phyloP scores from a whole-genome alignment of 495 filamentous ascomycete species.

The Chaetomium fimeti region DNA sequence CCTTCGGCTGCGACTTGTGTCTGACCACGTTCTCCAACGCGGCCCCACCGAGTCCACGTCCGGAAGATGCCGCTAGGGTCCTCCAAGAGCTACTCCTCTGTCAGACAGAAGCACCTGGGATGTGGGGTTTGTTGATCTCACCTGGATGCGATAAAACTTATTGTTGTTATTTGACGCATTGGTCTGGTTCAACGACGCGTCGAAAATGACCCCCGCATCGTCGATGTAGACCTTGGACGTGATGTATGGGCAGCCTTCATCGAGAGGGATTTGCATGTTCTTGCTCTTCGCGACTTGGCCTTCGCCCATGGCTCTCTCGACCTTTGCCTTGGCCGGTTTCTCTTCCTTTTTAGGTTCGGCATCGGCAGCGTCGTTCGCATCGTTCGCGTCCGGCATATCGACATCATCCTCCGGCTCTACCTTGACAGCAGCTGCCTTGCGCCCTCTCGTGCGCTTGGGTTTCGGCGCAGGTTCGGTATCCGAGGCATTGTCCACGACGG shows the following conservation, averaged over 20 bases:
- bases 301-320: conserved; percentile 36
- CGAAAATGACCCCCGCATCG: conserved; percentile 59
- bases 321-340: conserved; percentile 23
- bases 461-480: conserved; percentile 23
- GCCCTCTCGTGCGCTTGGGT: conserved; percentile 29
- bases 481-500: conserved; percentile 9
- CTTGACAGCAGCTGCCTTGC: conserved; percentile 37
- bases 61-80: conserved; percentile 38
- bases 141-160: conserved; percentile 71
- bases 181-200: conserved; percentile 61
- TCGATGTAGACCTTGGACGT: conserved; percentile 63
- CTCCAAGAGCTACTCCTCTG: conserved; percentile 39
- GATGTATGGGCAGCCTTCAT: conserved; percentile 38
- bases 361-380: conserved; percentile 2
- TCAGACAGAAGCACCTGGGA: conserved; percentile 3
- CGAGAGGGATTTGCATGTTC: conserved; percentile 50
- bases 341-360: conserved; percentile 21
- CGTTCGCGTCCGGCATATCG: conserved; percentile 19
- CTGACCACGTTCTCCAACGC: conserved; percentile 72
- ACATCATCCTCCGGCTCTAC: conserved; percentile 24
- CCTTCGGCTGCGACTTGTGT: conserved; percentile 47
- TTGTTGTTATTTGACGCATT: conserved; percentile 62
- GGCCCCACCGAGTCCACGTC: conserved; percentile 73
- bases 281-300: conserved; percentile 47
- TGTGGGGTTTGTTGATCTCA: conserved; percentile 23